Percentiles rank a stretch among this genome's conserved stretches.
Evolutionary conservation across 305 asterid genomes (phyloP).

Genomic region (Fraxinus latifolia): DNA sequence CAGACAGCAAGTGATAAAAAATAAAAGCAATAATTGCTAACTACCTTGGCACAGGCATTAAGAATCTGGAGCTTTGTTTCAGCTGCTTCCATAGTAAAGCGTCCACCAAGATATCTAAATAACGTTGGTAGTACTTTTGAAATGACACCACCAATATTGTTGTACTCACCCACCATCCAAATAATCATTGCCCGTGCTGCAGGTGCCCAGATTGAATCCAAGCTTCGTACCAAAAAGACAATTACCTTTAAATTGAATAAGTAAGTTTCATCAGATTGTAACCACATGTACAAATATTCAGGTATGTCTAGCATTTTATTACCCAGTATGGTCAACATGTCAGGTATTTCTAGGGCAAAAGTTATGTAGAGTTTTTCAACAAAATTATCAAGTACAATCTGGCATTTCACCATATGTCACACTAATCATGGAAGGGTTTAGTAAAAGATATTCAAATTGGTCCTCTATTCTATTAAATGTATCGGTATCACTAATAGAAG

Average conservation of each 20-base stretch:
- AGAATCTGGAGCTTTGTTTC: constrained; percentile 53
- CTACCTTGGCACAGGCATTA: constrained; percentile 46
- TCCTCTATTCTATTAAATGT: not conserved
- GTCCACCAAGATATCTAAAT: constrained; percentile 38
- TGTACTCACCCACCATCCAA: constrained; percentile 95
- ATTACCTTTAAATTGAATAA: constrained; percentile 56
- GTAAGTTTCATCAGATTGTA: not conserved
- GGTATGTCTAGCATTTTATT: not conserved
- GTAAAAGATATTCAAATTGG: not conserved
- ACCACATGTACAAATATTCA: not conserved
- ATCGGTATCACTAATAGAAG: not conserved
- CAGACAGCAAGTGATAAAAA: not conserved
- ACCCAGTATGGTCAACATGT: not conserved
- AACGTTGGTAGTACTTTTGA: constrained; percentile 60
- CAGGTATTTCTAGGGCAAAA: not conserved
- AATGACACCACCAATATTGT: constrained; percentile 54
- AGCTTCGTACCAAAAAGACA: constrained; percentile 64
- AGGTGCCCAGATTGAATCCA: constrained; percentile 72
- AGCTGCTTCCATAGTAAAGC: constrained; percentile 40
- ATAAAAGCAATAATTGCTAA: not conserved
- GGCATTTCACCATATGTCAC: not conserved
- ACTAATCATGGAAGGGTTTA: not conserved
- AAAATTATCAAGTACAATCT: not conserved
- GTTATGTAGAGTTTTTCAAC: not conserved
- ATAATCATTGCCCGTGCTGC: constrained; percentile 86